A percentile compares a stretch with the other conserved stretches of the same genome.
Conservation (phyloP, 1,139 yeast species). For the Suhomyces coccinellae region DNA sequence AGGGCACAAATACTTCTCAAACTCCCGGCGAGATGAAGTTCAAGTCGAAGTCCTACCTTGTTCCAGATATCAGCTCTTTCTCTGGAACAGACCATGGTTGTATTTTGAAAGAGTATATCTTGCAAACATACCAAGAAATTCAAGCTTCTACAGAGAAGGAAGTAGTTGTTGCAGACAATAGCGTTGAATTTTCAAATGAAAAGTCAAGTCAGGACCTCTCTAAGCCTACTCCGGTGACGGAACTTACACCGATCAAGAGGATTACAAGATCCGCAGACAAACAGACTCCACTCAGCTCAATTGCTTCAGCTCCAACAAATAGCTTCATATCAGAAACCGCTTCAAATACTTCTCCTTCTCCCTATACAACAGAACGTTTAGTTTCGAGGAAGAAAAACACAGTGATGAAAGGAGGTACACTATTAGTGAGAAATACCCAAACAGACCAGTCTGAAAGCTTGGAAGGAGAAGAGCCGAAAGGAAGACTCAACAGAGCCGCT, state of each 20-base stretch:
- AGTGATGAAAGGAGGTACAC: no score
- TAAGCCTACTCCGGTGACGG: background rate
- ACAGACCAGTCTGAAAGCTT: background rate
- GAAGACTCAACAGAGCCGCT: background rate
- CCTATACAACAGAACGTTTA: no score
- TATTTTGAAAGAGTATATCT: background rate
- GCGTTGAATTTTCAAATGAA: no score
- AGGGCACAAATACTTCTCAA: background rate
- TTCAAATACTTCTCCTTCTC: background rate
- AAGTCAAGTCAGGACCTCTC: background rate
- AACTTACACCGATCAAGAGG: background rate
- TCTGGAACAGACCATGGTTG: background rate
- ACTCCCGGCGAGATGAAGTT: background rate
- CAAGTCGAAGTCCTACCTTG: background rate
- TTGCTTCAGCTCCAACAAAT: no score
- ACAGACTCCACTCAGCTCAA: no score
- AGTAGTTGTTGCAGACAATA: no score
- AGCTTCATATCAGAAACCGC: no score
- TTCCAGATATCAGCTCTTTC: conserved; percentile 1
- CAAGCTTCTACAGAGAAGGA: background rate
- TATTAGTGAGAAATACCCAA: background rate
- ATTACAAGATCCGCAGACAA: background rate
- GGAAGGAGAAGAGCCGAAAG: background rate
- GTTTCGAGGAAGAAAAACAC: no score
- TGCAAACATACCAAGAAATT: background rate